A percentile compares a stretch with the other conserved stretches of the same genome.
These are phyloP conservation scores for Phytopythium boreale DNA, from an alignment of 352 stramenopile genomes.

Conservation along the genomic window DNA sequence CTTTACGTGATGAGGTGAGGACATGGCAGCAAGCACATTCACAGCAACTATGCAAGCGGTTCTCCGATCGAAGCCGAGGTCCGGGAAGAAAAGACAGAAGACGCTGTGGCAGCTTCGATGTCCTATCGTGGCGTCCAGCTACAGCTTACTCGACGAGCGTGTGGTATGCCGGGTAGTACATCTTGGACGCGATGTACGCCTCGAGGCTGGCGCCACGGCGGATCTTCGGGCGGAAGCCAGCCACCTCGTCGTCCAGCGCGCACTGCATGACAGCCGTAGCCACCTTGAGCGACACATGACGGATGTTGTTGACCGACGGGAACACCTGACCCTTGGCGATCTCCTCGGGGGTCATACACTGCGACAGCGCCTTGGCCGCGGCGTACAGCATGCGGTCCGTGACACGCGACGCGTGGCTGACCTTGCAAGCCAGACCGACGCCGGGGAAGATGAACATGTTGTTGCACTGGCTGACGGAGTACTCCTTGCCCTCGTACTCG, in stretches of 20 bases:
- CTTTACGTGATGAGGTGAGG: neutral
- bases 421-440: constrained; percentile 90
- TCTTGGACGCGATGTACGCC: constrained; percentile 90
- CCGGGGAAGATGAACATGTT: constrained; percentile 99
- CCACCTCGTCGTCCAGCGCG: constrained; percentile 88
- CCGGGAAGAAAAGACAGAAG: neutral
- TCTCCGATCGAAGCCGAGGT: neutral
- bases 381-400: constrained; percentile 96
- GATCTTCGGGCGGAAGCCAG: constrained; percentile 72
- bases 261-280: constrained; percentile 90
- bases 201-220: constrained; percentile 76
- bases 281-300: constrained; percentile 91
- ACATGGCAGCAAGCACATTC: neutral
- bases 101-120: too few relatives aligned
- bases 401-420: constrained; percentile 74
- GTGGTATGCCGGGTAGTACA: constrained; percentile 95
- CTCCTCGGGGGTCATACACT: constrained; percentile 92
- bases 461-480: constrained; percentile 90
- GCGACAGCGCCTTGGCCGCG: constrained; percentile 91
- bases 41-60: neutral
- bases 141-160: constrained; percentile 86
- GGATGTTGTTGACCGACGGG: constrained; percentile 91
- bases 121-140: neutral
- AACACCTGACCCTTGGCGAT: constrained; percentile 92
- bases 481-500: constrained; percentile 77